Evolutionary conservation across 139 green algal species (phyloP).

Genomic region (Coelastrella sp.): DNA sequence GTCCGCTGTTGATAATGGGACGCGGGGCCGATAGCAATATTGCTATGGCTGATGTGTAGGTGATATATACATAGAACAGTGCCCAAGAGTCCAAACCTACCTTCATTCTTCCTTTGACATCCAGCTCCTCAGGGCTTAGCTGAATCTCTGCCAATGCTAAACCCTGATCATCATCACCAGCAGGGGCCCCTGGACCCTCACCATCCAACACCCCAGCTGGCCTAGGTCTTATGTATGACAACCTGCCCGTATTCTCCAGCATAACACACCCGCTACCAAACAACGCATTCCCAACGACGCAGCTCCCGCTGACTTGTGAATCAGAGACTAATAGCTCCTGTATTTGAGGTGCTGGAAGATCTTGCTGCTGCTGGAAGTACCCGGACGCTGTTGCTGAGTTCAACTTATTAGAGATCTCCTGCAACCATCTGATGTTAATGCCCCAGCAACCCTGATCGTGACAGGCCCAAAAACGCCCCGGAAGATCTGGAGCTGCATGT

Average conservation of each 20-base stretch:
- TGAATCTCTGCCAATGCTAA: slow-evolving; percentile 4
- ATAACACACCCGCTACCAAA: slow-evolving; percentile 42
- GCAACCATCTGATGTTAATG: slow-evolving; percentile 41
- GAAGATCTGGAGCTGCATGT: slow-evolving; percentile 33
- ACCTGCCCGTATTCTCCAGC: slow-evolving; percentile 16
- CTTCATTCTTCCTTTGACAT: slow-evolving; percentile 17
- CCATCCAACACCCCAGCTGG: slow-evolving; percentile 12
- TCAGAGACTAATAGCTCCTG: slow-evolving; percentile 46
- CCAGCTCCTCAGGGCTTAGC: slow-evolving; percentile 17
- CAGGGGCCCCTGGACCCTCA: neutral
- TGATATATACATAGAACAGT: no score
- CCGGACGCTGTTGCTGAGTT: neutral
- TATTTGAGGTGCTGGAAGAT: slow-evolving; percentile 23
- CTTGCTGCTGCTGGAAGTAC: slow-evolving; percentile 11
- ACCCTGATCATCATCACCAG: neutral
- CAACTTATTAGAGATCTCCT: slow-evolving; percentile 6
- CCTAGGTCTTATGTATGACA: slow-evolving; percentile 12
- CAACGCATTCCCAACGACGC: slow-evolving; percentile 26
- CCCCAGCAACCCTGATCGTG: slow-evolving; percentile 43
- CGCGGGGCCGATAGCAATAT: neutral
- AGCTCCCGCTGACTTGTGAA: neutral
- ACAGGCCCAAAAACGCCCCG: slow-evolving; percentile 44
- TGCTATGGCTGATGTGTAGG: neutral
- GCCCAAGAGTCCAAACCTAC: no score
- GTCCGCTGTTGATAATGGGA: no score